These are phyloP conservation scores for Ascochyta fabae DNA, from an alignment of 2,329 filamentous ascomycete species.

Conservation along the genomic window DNA sequence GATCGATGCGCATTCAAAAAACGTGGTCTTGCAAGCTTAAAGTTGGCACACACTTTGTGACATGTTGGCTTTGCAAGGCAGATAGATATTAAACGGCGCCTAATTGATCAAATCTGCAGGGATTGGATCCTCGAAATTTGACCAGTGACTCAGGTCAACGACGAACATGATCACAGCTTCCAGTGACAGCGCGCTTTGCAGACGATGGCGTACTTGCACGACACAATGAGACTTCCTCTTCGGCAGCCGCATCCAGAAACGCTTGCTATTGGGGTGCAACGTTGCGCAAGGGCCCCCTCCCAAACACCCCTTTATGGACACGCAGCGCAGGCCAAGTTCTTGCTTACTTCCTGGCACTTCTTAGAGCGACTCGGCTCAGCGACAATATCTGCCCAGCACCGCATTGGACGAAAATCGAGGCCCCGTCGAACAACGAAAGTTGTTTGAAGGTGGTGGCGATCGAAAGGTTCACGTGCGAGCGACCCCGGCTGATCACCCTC, in stretches of 20 bases:
- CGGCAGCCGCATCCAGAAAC: neutral
- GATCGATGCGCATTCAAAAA: too few species aligned
- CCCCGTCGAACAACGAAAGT: neutral
- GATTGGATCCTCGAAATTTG: neutral
- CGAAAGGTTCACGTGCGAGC: constrained; percentile 8
- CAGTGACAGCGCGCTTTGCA: neutral
- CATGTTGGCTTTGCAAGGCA: neutral
- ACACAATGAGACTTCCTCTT: neutral
- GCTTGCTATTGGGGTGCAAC: constrained; percentile 9
- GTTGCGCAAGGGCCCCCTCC: constrained; percentile 15
- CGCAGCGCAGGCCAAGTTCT: constrained; percentile 2
- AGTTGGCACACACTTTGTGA: neutral
- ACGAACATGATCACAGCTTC: neutral
- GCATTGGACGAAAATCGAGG: constrained; percentile 8
- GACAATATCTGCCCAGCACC: constrained; percentile 4
- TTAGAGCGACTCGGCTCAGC: constrained; percentile 1
- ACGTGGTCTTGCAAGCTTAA: too few species aligned
- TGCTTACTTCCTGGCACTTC: constrained; percentile 8
- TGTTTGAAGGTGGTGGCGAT: constrained; percentile 5
- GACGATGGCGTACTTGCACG: neutral
- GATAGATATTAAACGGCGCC: constrained; percentile 12
- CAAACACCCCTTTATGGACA: constrained; percentile 1
- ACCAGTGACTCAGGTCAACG: neutral
- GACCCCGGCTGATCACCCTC: constrained; percentile 2
- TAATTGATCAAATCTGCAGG: constrained; percentile 11